phyloP scores from a whole-genome alignment of 441 rosid genomes.

The Viola pubescens region DNA sequence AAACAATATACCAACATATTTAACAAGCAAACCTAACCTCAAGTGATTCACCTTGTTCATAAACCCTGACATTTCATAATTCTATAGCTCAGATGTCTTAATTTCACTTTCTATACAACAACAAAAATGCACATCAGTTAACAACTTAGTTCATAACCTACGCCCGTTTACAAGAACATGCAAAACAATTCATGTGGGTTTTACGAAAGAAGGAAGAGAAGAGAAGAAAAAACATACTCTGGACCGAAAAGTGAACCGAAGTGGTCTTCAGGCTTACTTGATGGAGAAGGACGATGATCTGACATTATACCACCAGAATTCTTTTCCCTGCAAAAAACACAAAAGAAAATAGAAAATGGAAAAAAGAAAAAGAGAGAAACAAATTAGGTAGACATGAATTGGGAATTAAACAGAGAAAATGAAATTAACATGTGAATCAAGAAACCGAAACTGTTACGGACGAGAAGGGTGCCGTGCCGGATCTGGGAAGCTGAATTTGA shows the following conservation, averaged over 20 bases:
- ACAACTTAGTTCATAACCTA: too few relatives aligned
- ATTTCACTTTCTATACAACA: too few relatives aligned
- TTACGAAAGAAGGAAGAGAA: not conserved
- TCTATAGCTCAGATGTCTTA: too few relatives aligned
- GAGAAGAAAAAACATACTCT: slow-evolving; percentile 2
- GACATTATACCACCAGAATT: slow-evolving; percentile 14
- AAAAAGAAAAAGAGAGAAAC: not conserved
- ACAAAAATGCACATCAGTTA: too few relatives aligned
- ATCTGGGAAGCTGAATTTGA: too few relatives aligned
- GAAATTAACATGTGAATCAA: not conserved
- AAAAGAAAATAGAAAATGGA: not conserved
- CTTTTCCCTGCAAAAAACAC: slow-evolving; percentile 8
- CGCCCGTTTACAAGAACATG: not conserved
- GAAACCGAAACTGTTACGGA: not conserved
- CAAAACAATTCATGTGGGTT: not conserved
- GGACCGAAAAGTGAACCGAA: slow-evolving; percentile 1
- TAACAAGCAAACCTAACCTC: too few relatives aligned
- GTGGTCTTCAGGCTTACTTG: slow-evolving; percentile 10
- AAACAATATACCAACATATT: not conserved
- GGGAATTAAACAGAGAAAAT: not conserved
- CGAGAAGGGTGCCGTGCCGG: not conserved
- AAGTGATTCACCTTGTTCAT: too few relatives aligned
- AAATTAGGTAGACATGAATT: not conserved
- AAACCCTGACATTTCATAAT: too few relatives aligned
- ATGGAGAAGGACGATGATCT: slow-evolving; percentile 13